Evolutionary conservation across 163 green algal genomes (phyloP), one percentile per base, ranked within the genome.

Genomic region (Scenedesmus sp.): DNA sequence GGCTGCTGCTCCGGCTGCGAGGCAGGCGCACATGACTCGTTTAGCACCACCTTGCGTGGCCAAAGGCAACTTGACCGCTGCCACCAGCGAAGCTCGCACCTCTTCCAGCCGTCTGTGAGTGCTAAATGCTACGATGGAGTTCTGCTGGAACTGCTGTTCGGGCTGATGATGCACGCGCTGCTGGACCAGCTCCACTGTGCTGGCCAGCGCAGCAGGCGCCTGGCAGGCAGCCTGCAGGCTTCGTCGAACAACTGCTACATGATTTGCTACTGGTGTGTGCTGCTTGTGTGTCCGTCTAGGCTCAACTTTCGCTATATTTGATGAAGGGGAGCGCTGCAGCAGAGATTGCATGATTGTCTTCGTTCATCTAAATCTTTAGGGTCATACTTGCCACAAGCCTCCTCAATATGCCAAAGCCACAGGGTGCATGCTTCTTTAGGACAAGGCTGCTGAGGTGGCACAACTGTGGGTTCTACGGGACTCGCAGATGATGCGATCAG

Each of bases 1-100:
- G 90, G 90, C 34, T 59, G 20, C 16, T 73, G 64, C n/a, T 90
- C 89, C 34, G 16, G 57, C 76, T 88, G 76, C 88, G 70, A 52
- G 70, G 70, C 70, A 79, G 1, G 70, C 70, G 70, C 70, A 79
- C 70, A 79, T 23, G 70, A 23, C 70, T 79, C 70, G 13, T 52
- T 79, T 79, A 79, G 70, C 70, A 76, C 70, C 70, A 79, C 23
- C 70, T 79, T 79, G 70, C 70, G 52, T 52, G 70, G 70, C 23
- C 70, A 76, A 76, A 7, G 34, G 16, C 66, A 79, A 79, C 70
- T 79, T 79, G 70, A 79, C 70, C 70, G 70, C 70, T 79, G 70
- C 70, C 70, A 79, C 70, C 70, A 79, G 23, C 20, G 70, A 23
- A 6, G 70, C 70, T 5, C 70, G 46, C 23, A 79, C 70, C 70